Conservation (phyloP, 2,329 filamentous ascomycete genomes). For the Ceratocystis huliohia region DNA sequence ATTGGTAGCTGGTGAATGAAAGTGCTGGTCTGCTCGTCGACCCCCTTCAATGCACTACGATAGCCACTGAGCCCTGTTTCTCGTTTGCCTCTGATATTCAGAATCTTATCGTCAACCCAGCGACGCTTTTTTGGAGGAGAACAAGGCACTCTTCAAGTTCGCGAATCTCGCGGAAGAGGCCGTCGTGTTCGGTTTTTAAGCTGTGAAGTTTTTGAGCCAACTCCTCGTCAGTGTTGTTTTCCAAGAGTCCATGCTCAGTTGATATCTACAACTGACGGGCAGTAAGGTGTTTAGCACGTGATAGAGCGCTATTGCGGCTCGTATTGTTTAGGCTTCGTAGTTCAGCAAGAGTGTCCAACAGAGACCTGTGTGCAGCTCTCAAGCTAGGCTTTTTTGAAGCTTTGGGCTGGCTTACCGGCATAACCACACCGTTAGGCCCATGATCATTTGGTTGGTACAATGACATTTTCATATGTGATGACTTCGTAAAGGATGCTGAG, state of each 20-base stretch:
- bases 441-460: constrained; percentile 33
- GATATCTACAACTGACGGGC: constrained; percentile 39
- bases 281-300: constrained; percentile 42
- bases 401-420: constrained; percentile 49
- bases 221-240: constrained; percentile 44
- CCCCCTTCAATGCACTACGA: constrained; percentile 50
- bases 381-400: constrained; percentile 41
- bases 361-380: constrained; percentile 48
- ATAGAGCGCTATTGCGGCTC: constrained; percentile 50
- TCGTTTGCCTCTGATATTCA: constrained; percentile 49
- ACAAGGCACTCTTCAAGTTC: constrained; percentile 52
- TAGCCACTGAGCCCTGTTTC: constrained; percentile 64
- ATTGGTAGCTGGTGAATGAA: constrained; percentile 48
- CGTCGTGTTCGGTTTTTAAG: constrained; percentile 42
- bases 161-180: constrained; percentile 50
- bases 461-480: constrained; percentile 29
- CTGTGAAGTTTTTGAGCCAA: constrained; percentile 47
- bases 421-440: constrained; percentile 36
- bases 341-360: constrained; percentile 50
- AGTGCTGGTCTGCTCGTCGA: constrained; percentile 48
- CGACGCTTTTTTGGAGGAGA: constrained; percentile 46
- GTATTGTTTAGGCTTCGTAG: constrained; percentile 51
- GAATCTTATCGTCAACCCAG: constrained; percentile 47
- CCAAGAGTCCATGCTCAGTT: constrained; percentile 41
- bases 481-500: constrained; percentile 31